A percentile compares a stretch with the other conserved stretches of the same genome.
Conservation (phyloP, 139 green algal species). For the Tetraselmis striata region DNA sequence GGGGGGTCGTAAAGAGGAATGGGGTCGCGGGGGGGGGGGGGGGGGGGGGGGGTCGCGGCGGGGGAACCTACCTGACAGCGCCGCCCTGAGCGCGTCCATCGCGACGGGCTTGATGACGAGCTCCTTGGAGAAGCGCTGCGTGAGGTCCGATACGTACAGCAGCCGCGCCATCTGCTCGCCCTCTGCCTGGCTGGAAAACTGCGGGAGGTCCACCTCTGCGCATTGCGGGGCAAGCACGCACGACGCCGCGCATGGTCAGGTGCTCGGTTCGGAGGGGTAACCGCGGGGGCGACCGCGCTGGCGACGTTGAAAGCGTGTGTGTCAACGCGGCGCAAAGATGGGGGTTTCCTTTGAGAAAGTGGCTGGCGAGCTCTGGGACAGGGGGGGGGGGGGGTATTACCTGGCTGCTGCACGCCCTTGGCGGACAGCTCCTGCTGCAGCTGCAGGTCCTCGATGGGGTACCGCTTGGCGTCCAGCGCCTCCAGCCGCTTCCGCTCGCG, state of each 20-base stretch:
- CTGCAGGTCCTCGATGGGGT: constrained; percentile 44
- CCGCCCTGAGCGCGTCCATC: constrained; percentile 12
- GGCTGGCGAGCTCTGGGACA: background rate
- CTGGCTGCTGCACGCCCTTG: constrained; percentile 17
- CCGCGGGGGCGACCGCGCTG: too few species aligned
- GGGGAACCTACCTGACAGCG: background rate
- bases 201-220: background rate
- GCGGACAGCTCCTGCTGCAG: constrained; percentile 29
- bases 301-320: too few species aligned
- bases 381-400: background rate
- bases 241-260: too few species aligned
- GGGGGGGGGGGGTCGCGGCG: too few species aligned
- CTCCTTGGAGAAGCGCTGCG: constrained; percentile 29
- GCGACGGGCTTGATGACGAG: constrained; percentile 15
- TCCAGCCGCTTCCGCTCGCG: constrained; percentile 23
- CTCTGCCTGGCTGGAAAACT: constrained; percentile 8
- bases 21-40: too few species aligned
- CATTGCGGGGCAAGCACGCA: too few species aligned
- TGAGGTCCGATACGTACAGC: constrained; percentile 43
- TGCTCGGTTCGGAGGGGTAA: too few species aligned
- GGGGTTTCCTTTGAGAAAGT: too few species aligned
- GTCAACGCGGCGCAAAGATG: too few species aligned
- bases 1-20: too few species aligned
- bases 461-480: constrained; percentile 24
- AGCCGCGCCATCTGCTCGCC: constrained; percentile 14